Percentiles rank a stretch among this genome's conserved stretches.
phyloP scores from a whole-genome alignment of 148 eudicot species.

The Camellia japonica region DNA sequence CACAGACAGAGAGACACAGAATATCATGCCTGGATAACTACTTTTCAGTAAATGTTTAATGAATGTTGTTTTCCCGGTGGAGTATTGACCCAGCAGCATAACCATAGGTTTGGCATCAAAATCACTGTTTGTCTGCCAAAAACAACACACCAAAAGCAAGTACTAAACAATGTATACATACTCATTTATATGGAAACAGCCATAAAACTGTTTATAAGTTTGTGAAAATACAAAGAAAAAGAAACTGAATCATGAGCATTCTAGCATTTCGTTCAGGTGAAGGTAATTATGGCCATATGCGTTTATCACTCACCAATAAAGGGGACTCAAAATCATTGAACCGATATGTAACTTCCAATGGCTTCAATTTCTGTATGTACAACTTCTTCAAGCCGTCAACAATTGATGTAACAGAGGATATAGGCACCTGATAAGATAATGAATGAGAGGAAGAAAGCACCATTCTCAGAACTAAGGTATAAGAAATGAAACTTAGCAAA shows the following conservation, averaged over 20 bases:
- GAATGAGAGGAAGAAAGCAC: background rate
- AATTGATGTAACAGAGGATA: conserved; percentile 76
- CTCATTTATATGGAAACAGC: background rate
- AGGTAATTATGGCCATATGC: background rate
- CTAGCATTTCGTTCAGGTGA: background rate
- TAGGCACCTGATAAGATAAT: conserved; percentile 43
- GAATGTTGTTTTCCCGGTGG: conserved; percentile 97
- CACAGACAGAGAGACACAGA: background rate
- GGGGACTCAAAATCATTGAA: conserved; percentile 95
- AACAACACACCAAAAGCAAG: background rate
- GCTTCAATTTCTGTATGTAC: conserved; percentile 86
- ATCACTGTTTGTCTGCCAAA: conserved; percentile 72
- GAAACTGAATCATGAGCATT: background rate
- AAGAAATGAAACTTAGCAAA: background rate
- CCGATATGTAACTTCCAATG: conserved; percentile 77
- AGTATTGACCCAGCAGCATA: conserved; percentile 97
- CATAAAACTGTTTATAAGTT: background rate
- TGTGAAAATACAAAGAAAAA: background rate
- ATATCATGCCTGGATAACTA: conserved; percentile 75
- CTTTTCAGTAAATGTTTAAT: conserved; percentile 82
- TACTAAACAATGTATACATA: background rate
- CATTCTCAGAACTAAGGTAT: conserved; percentile 1
- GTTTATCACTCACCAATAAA: conserved; percentile 59
- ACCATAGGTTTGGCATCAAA: conserved; percentile 99
- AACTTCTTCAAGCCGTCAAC: conserved; percentile 88